phyloP scores from a whole-genome alignment of 2,329 filamentous ascomycete genomes.

The Fusarium robinianum region DNA sequence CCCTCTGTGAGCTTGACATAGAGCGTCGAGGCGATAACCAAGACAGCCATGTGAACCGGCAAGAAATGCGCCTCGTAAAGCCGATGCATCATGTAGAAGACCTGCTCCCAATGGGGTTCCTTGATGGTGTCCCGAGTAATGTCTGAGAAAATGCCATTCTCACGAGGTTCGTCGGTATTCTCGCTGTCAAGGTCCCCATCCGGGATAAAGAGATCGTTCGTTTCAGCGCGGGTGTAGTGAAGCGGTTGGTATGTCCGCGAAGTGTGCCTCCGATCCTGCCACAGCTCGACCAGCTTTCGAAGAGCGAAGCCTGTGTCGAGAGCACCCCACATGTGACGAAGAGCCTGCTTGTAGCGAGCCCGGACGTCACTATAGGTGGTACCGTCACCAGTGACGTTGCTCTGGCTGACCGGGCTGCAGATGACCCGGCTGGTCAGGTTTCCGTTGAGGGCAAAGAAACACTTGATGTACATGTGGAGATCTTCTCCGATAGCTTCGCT shows the following conservation, averaged over 20 bases:
- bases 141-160: conserved; percentile 60
- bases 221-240: conserved; percentile 53
- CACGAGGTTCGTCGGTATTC: conserved; percentile 47
- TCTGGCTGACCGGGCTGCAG: conserved; percentile 72
- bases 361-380: conserved; percentile 59
- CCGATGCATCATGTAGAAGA: conserved; percentile 64
- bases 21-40: conserved; percentile 65
- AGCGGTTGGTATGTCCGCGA: conserved; percentile 59
- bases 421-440: conserved; percentile 68
- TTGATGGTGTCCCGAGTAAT: conserved; percentile 56
- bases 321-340: conserved; percentile 77
- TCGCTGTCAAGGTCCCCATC: conserved; percentile 48
- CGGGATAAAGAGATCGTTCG: conserved; percentile 53
- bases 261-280: conserved; percentile 61
- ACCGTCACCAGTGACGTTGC: conserved; percentile 67
- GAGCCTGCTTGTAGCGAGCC: conserved; percentile 72
- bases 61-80: conserved; percentile 77
- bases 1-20: conserved; percentile 61
- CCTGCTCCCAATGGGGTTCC: conserved; percentile 58
- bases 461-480: conserved; percentile 78
- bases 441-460: conserved; percentile 74
- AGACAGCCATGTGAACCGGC: conserved; percentile 67
- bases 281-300: conserved; percentile 60
- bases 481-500: conserved; percentile 76
- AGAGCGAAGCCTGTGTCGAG: conserved; percentile 70